These are phyloP conservation scores for Talaromyces albobiverticillius DNA, from an alignment of 2,329 filamentous ascomycete species.

Conservation along the genomic window DNA sequence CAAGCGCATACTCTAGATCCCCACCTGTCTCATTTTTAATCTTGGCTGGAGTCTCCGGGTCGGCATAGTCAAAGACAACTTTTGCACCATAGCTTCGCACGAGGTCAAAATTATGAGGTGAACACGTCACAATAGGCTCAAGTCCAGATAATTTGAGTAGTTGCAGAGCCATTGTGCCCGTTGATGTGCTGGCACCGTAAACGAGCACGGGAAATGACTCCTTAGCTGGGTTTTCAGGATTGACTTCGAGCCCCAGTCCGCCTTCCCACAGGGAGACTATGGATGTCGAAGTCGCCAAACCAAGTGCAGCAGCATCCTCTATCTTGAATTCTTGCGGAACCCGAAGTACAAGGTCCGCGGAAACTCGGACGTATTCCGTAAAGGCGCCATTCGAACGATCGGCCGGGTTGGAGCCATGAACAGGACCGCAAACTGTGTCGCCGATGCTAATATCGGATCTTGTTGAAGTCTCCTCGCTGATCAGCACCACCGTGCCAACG, in stretches of 20 bases:
- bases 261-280: slow-evolving; percentile 10
- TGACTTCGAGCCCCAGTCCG: not conserved
- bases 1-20: slow-evolving; percentile 39
- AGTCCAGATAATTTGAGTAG: slow-evolving; percentile 36
- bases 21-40: slow-evolving; percentile 39
- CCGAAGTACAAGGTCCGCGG: slow-evolving; percentile 27
- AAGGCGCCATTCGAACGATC: slow-evolving; percentile 31
- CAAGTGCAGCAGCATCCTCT: slow-evolving; percentile 29
- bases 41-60: slow-evolving; percentile 30
- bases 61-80: slow-evolving; percentile 41
- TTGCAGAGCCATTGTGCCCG: slow-evolving; percentile 46
- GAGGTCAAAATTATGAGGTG: slow-evolving; percentile 28
- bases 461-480: not conserved
- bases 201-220: slow-evolving; percentile 36
- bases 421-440: slow-evolving; percentile 29
- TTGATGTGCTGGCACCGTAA: slow-evolving; percentile 45
- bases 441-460: slow-evolving; percentile 22
- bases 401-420: slow-evolving; percentile 28
- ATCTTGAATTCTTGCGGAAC: slow-evolving; percentile 31
- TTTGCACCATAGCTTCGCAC: slow-evolving; percentile 33
- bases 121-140: slow-evolving; percentile 35
- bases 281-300: slow-evolving; percentile 28
- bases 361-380: slow-evolving; percentile 32
- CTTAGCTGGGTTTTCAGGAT: not conserved
- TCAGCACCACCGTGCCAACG: not conserved